phyloP scores from a whole-genome alignment of 1,284 basidiomycete genomes.

The Cutaneotrichosporon sp. region DNA sequence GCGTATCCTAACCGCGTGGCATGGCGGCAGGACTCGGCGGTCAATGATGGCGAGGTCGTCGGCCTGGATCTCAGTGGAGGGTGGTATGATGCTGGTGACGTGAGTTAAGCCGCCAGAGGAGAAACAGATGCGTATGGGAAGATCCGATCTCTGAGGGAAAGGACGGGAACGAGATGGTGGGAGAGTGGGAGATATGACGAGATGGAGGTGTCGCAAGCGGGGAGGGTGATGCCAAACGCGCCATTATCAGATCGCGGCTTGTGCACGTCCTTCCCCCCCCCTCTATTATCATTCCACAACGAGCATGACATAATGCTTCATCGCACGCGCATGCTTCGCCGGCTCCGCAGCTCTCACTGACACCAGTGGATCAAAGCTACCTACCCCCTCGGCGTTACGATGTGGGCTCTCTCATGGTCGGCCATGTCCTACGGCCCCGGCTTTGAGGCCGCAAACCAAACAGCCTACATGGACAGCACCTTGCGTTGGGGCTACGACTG shows the following conservation, averaged over 20 bases:
- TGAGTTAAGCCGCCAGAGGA: conserved; percentile 20
- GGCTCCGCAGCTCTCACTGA: background rate
- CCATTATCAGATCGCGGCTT: no score
- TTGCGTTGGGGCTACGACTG: conserved; percentile 87
- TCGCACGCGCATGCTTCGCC: background rate
- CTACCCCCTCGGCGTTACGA: conserved; percentile 72
- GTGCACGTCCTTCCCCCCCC: no score
- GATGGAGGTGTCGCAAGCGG: no score
- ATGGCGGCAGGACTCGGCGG: conserved; percentile 80
- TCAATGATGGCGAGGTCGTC: conserved; percentile 73
- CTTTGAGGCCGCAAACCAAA: conserved; percentile 78
- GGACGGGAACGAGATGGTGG: no score
- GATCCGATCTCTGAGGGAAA: no score
- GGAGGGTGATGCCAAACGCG: no score
- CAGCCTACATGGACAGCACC: conserved; percentile 81
- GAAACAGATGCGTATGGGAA: no score
- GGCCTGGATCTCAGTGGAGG: conserved; percentile 77
- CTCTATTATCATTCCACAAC: no score
- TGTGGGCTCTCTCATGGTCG: conserved; percentile 84
- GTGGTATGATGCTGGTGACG: conserved; percentile 77
- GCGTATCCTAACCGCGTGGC: conserved; percentile 65
- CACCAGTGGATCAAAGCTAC: conserved; percentile 74
- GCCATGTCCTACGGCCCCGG: conserved; percentile 78
- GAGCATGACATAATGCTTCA: no score
- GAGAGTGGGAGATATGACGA: no score